Conservation (phyloP, 202 grass and related monocot genomes). For the Schoenoplectus tabernaemontani region DNA sequence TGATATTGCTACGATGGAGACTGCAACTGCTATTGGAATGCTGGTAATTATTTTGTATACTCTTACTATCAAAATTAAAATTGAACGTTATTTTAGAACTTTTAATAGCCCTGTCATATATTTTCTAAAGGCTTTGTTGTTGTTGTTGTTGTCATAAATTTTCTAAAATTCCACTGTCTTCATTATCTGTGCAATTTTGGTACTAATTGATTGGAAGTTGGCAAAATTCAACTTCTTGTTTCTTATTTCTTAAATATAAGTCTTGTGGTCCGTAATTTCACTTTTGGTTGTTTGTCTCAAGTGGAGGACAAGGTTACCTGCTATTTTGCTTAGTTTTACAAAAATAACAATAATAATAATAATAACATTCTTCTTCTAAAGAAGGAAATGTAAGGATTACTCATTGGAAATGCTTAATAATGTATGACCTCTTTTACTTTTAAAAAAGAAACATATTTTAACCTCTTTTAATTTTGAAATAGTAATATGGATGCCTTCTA, state of each 20-base stretch:
- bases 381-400: background rate
- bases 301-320: background rate
- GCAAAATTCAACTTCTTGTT: background rate
- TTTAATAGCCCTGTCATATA: background rate
- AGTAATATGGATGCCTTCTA: conserved; percentile 10
- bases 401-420: background rate
- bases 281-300: background rate
- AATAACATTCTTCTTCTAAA: background rate
- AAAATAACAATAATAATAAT: background rate
- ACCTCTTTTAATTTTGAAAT: background rate
- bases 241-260: background rate
- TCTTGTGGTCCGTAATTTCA: background rate
- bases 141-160: no score
- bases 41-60: conserved; percentile 27
- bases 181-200: background rate
- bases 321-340: background rate
- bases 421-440: background rate
- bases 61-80: background rate
- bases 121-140: no score
- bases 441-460: background rate
- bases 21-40: conserved; percentile 27
- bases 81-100: no score
- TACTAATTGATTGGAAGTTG: background rate
- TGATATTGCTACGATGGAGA: conserved; percentile 38
- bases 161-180: background rate